phyloP scores from a whole-genome alignment of 306 rosid genomes.

The Senna siamea region DNA sequence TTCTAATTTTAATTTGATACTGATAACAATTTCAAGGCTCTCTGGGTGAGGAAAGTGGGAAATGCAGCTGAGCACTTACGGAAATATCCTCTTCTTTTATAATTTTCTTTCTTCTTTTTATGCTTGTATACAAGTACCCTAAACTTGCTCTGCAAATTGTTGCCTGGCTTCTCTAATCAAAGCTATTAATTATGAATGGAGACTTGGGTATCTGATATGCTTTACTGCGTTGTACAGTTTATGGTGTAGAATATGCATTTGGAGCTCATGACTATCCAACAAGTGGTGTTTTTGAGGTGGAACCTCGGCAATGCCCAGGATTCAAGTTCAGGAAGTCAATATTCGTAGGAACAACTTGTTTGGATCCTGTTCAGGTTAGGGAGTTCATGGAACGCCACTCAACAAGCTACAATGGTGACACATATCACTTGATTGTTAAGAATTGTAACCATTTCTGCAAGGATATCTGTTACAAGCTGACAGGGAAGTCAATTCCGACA shows the following conservation, averaged over 20 bases:
- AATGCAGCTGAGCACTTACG: too few relatives aligned
- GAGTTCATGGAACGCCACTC: conserved; percentile 91
- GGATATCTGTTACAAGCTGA: conserved; percentile 84
- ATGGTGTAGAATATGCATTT: conserved; percentile 93
- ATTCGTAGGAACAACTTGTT: conserved; percentile 81
- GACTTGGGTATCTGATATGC: conserved; percentile 34
- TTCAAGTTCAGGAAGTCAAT: conserved; percentile 93
- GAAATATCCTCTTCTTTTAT: too few relatives aligned
- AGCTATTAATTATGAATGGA: conserved; percentile 23
- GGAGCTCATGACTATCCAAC: conserved; percentile 97
- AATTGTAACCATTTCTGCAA: conserved; percentile 98
- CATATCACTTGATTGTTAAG: conserved; percentile 91
- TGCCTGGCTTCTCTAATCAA: not conserved
- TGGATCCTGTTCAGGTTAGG: conserved; percentile 78
- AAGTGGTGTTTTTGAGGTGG: conserved; percentile 98
- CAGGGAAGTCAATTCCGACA: conserved; percentile 91
- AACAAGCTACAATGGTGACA: conserved; percentile 78
- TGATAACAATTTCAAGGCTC: conserved; percentile 13
- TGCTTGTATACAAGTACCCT: too few relatives aligned
- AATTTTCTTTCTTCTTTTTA: too few relatives aligned
- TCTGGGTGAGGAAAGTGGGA: conserved; percentile 11
- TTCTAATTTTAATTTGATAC: conserved; percentile 1
- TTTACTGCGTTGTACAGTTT: conserved; percentile 61
- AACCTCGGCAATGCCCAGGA: conserved; percentile 97
- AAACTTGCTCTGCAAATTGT: not conserved